Base-by-base conservation (phyloP, 192 early-diverging fungal species). In the Phlyctochytrium planicorne region DNA sequence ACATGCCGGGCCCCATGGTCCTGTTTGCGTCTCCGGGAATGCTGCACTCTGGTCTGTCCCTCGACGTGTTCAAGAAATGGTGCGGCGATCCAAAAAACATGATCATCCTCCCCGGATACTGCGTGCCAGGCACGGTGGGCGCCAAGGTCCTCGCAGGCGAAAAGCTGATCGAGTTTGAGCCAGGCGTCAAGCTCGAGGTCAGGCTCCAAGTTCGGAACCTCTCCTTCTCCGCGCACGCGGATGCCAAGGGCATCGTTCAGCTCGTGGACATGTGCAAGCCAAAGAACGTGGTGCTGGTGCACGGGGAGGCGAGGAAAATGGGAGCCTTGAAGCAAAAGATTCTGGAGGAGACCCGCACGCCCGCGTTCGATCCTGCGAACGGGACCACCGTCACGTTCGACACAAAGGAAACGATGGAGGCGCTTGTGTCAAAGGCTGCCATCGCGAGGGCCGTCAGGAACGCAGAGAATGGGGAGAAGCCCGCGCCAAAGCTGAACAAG, bases 71-170 rank as follows among this genome's bases (percentile, higher is more conserved):
- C 75, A 91, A 91, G 65, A 97, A 96, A 74, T 98, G 95, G 94
- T 94, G 93, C 47, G 86, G 84, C 0, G 85, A 94, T 72, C 91
- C 92, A 2, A 86, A 89, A 65, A 99, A 99, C 65, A 97, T 95
- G 93, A 84, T 97, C 32, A 96, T 99, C 65, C 88, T 99, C 88
- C 97, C 97, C 3, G 97, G 97, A 12, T 99, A 93, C 76, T 99
- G 97, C 77, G 92, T 94, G 0, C 87, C 97, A 0, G 97, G 97
- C 25, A 99, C 97, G 0, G 91, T 99, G 12, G 97, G 97, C 3
- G 91, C 92, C 33, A 91, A 93, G 50, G 95, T 99, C 0, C 79
- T 99, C 34, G 87, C 89, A 27, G 94, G 94, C 2, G 89, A 93
- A 68, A 95, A 94, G 64, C 67, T 82, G 16, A 92, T 99, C 37